phyloP scores from a whole-genome alignment of 805 yeast species.

The Starmera quercuum region DNA sequence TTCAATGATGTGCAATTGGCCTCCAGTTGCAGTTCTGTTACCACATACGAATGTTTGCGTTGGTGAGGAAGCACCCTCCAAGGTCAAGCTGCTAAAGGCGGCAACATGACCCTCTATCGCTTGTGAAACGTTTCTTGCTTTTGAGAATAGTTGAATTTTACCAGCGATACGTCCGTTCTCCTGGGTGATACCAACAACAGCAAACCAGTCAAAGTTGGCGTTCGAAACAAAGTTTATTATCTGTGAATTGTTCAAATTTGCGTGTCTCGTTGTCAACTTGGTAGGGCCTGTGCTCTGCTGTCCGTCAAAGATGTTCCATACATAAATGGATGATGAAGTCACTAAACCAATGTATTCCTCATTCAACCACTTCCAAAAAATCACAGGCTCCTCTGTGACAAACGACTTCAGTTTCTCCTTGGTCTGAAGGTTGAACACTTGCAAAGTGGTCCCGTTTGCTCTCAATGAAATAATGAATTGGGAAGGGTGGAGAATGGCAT shows the following conservation, averaged over 20 bases:
- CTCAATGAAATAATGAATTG: slow-evolving; percentile 85
- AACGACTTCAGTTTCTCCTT: slow-evolving; percentile 87
- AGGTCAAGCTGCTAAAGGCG: slow-evolving; percentile 67
- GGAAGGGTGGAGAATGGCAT: slow-evolving; percentile 93
- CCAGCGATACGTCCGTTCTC: slow-evolving; percentile 94
- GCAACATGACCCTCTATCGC: slow-evolving; percentile 98
- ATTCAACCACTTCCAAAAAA: slow-evolving; percentile 92
- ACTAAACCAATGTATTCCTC: slow-evolving; percentile 72
- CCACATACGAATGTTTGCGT: slow-evolving; percentile 92
- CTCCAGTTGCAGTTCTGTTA: slow-evolving; percentile 70
- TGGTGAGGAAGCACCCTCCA: slow-evolving; percentile 59
- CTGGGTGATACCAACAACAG: slow-evolving; percentile 90
- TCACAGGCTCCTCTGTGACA: slow-evolving; percentile 80
- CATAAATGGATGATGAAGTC: slow-evolving; percentile 66
- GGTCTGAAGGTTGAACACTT: slow-evolving; percentile 81
- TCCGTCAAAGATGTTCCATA: slow-evolving; percentile 80
- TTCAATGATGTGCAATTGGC: slow-evolving; percentile 86
- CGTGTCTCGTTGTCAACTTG: slow-evolving; percentile 77
- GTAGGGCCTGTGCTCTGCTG: slow-evolving; percentile 74
- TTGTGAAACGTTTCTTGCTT: slow-evolving; percentile 86
- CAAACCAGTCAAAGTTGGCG: slow-evolving; percentile 81
- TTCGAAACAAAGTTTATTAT: slow-evolving; percentile 86
- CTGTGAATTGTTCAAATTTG: slow-evolving; percentile 69
- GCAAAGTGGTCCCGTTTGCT: slow-evolving; percentile 94
- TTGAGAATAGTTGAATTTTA: slow-evolving; percentile 87